A percentile compares a stretch with the other conserved stretches of the same genome.
These are phyloP conservation scores for Trypanosoma mega DNA, from an alignment of 208 protist genomes.

Conservation along the genomic window DNA sequence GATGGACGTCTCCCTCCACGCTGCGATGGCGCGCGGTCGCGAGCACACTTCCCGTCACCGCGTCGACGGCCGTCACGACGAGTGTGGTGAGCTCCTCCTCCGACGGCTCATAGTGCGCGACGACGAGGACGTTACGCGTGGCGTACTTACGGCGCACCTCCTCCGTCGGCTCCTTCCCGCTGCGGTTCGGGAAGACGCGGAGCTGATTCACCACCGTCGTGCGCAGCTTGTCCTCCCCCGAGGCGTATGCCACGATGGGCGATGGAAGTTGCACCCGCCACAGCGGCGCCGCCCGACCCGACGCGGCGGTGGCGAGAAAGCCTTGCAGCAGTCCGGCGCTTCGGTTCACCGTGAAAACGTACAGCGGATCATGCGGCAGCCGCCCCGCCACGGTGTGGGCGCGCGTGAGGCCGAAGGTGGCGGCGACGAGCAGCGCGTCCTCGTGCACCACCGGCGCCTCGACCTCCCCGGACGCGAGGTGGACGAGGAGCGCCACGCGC, in stretches of 20 bases:
- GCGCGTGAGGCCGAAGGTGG: constrained; percentile 36
- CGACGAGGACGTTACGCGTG: constrained; percentile 73
- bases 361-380: constrained; percentile 22
- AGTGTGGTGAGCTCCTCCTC: constrained; percentile 64
- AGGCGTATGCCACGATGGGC: constrained; percentile 70
- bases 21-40: constrained; percentile 72
- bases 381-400: constrained; percentile 41
- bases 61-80: constrained; percentile 75
- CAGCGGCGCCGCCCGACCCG: constrained; percentile 30
- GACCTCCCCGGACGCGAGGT: constrained; percentile 21
- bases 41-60: constrained; percentile 80
- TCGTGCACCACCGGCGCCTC: constrained; percentile 15
- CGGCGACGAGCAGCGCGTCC: constrained; percentile 33
- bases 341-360: constrained; percentile 46
- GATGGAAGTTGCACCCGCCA: constrained; percentile 68
- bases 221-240: constrained; percentile 46
- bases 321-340: constrained; percentile 46
- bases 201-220: constrained; percentile 70
- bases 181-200: constrained; percentile 73
- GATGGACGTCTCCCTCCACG: constrained; percentile 72
- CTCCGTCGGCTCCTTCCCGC: constrained; percentile 47
- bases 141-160: constrained; percentile 86
- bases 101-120: constrained; percentile 72
- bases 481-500: constrained; percentile 25
- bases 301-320: constrained; percentile 36